These are phyloP conservation scores for Lasiosphaeriaceae sp. DNA, from an alignment of 495 filamentous ascomycete genomes.

Conservation along the genomic window DNA sequence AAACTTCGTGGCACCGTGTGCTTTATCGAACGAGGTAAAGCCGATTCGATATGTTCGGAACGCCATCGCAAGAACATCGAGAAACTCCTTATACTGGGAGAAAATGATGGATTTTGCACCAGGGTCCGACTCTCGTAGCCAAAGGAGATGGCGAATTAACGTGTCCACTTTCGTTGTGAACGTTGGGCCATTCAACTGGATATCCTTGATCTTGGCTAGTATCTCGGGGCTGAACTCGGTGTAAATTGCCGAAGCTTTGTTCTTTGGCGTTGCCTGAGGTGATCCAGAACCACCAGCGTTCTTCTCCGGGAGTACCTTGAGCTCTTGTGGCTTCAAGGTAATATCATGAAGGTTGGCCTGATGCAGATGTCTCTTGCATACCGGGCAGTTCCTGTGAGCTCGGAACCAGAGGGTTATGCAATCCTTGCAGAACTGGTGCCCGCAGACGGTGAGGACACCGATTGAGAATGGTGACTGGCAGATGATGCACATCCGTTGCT, in stretches of 20 bases:
- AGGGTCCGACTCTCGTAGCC: conserved; percentile 78
- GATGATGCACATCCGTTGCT: conserved; percentile 71
- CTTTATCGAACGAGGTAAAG: conserved; percentile 59
- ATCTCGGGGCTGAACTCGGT: conserved; percentile 65
- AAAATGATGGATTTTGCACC: conserved; percentile 89
- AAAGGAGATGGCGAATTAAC: conserved; percentile 74
- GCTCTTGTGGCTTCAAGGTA: conserved; percentile 70
- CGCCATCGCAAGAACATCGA: conserved; percentile 66
- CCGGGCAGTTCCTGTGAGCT: conserved; percentile 60
- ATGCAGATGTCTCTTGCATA: conserved; percentile 68
- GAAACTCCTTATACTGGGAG: conserved; percentile 74
- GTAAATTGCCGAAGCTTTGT: conserved; percentile 56
- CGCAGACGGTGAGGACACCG: conserved; percentile 84
- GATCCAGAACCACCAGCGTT: background rate
- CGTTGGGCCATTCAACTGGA: conserved; percentile 65
- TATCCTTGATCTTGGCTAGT: conserved; percentile 75
- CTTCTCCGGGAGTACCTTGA: conserved; percentile 64
- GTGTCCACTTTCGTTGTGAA: conserved; percentile 90
- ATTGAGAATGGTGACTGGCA: conserved; percentile 68
- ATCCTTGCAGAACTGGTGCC: conserved; percentile 84
- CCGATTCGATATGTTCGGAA: conserved; percentile 67
- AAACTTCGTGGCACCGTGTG: conserved; percentile 67
- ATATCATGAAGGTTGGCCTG: conserved; percentile 71
- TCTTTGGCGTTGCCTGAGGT: conserved; percentile 6
- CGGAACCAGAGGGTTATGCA: conserved; percentile 77